phyloP scores from a whole-genome alignment of 2,329 filamentous ascomycete species.

The Neofusicoccum sp. region DNA sequence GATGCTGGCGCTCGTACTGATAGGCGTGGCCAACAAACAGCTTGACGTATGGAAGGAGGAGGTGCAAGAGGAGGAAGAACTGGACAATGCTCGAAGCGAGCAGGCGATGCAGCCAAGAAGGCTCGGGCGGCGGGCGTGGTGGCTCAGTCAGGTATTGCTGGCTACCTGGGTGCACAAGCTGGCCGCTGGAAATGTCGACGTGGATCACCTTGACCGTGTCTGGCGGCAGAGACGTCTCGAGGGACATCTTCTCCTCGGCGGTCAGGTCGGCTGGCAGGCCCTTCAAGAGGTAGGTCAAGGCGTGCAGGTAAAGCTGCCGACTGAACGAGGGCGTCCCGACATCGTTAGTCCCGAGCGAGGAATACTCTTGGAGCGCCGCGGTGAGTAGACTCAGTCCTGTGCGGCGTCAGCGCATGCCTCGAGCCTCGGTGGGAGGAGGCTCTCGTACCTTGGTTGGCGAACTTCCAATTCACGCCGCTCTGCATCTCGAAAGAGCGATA shows the following conservation, averaged over 20 bases:
- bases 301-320: constrained; percentile 66
- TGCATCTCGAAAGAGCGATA: constrained; percentile 32
- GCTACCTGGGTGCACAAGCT: constrained; percentile 19
- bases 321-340: constrained; percentile 51
- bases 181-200: constrained; percentile 26
- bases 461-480: constrained; percentile 55
- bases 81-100: constrained; percentile 61
- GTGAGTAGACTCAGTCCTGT: constrained; percentile 52
- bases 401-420: not conserved
- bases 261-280: constrained; percentile 63
- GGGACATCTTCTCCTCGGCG: constrained; percentile 54
- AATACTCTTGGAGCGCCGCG: constrained; percentile 50
- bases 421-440: not conserved
- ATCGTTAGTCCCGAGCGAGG: constrained; percentile 30
- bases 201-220: constrained; percentile 25
- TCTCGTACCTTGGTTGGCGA: constrained; percentile 52
- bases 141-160: constrained; percentile 17
- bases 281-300: constrained; percentile 65
- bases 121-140: constrained; percentile 25
- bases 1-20: constrained; percentile 67
- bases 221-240: constrained; percentile 56
- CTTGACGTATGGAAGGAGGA: constrained; percentile 64
- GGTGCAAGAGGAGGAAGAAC: constrained; percentile 61
- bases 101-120: constrained; percentile 61
- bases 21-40: constrained; percentile 58